Evolutionary conservation across 257 asterid species (phyloP).

Genomic region (Rehmannia glutinosa): DNA sequence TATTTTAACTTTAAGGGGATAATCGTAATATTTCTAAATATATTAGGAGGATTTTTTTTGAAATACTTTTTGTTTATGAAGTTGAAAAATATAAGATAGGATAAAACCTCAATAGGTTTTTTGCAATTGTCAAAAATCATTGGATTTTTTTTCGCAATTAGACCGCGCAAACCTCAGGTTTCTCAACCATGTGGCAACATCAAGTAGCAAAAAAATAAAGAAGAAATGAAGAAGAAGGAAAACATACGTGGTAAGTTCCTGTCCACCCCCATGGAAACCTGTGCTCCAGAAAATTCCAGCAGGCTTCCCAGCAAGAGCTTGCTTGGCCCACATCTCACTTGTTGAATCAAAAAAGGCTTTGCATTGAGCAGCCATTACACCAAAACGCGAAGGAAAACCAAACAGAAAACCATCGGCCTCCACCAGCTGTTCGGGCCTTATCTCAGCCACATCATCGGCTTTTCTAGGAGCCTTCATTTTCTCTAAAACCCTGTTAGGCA

Average conservation of each 20-base stretch:
- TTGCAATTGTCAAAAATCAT: no score
- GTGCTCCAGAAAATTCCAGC: slow-evolving; percentile 98
- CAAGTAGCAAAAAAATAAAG: no score
- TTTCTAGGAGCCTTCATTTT: slow-evolving; percentile 84
- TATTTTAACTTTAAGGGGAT: no score
- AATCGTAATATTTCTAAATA: no score
- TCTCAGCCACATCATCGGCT: slow-evolving; percentile 74
- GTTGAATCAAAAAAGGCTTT: slow-evolving; percentile 92
- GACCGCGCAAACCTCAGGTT: no score
- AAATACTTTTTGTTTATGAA: no score
- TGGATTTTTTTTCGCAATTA: no score
- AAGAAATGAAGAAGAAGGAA: background rate
- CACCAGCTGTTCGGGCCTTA: slow-evolving; percentile 68
- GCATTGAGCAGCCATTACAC: slow-evolving; percentile 91
- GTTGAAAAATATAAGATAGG: no score
- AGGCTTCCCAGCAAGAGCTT: slow-evolving; percentile 90
- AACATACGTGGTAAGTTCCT: slow-evolving; percentile 88
- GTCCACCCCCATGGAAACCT: slow-evolving; percentile 98
- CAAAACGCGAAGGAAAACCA: slow-evolving; percentile 89
- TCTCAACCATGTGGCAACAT: no score
- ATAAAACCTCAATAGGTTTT: no score
- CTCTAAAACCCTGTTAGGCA: slow-evolving; percentile 54
- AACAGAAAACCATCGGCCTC: slow-evolving; percentile 94
- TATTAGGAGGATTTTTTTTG: no score
- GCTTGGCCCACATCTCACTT: slow-evolving; percentile 58